These are phyloP conservation scores for Termitomyces eurrhizus DNA, from an alignment of 768 basidiomycete species.

Conservation along the genomic window DNA sequence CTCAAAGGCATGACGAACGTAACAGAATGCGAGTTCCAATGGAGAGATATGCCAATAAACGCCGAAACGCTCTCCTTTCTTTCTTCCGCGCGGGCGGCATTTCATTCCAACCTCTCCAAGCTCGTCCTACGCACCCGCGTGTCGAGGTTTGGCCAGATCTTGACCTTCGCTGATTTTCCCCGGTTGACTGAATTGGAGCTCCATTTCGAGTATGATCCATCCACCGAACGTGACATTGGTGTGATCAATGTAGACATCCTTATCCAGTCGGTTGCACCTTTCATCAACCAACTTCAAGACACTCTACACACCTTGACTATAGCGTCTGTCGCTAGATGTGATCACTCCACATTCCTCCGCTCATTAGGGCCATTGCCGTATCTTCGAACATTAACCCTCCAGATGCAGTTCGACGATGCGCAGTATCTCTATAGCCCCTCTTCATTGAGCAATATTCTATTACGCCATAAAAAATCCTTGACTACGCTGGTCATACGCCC, in stretches of 20 bases:
- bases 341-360: constrained; percentile 30
- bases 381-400: constrained; percentile 21
- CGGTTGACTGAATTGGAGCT: constrained; percentile 31
- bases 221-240: background rate
- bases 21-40: constrained; percentile 31
- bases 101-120: constrained; percentile 28
- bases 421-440: constrained; percentile 22
- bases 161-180: constrained; percentile 25
- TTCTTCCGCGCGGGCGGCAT: constrained; percentile 21
- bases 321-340: constrained; percentile 26
- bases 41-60: constrained; percentile 33
- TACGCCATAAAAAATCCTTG: constrained; percentile 17
- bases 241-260: constrained; percentile 15
- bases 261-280: constrained; percentile 24
- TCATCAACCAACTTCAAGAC: constrained; percentile 24
- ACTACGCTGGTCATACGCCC: constrained; percentile 21
- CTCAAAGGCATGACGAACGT: constrained; percentile 31
- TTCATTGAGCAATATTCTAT: constrained; percentile 19
- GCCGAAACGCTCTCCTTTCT: constrained; percentile 26
- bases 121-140: constrained; percentile 30
- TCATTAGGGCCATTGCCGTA: constrained; percentile 22
- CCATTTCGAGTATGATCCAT: constrained; percentile 27
- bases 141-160: constrained; percentile 26
- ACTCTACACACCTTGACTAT: constrained; percentile 28
- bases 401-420: constrained; percentile 19